A percentile compares a stretch with the other conserved stretches of the same genome.
These are phyloP conservation scores for Boletus fagicola DNA, from an alignment of 768 basidiomycete species.

Conservation along the genomic window DNA sequence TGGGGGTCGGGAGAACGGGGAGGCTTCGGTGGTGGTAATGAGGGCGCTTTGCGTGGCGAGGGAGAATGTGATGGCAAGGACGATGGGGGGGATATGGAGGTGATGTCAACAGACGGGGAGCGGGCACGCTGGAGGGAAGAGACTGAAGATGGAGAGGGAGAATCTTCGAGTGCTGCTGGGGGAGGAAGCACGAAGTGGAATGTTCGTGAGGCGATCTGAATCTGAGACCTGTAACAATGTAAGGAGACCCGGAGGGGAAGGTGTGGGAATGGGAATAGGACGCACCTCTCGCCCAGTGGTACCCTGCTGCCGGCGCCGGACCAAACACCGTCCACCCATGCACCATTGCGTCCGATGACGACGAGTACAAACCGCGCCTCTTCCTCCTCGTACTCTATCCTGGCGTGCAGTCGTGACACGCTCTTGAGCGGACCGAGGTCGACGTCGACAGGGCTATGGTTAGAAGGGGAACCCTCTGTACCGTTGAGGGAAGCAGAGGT, in stretches of 20 bases:
- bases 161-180: slow-evolving; percentile 73
- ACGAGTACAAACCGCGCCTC: slow-evolving; percentile 85
- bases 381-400: slow-evolving; percentile 91
- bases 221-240: slow-evolving; percentile 67
- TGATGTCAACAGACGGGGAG: slow-evolving; percentile 81
- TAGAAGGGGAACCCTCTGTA: slow-evolving; percentile 40
- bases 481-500: slow-evolving; percentile 49
- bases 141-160: slow-evolving; percentile 75
- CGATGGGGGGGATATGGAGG: slow-evolving; percentile 78
- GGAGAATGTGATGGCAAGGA: slow-evolving; percentile 77
- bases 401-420: slow-evolving; percentile 94
- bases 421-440: slow-evolving; percentile 97
- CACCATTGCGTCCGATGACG: slow-evolving; percentile 95
- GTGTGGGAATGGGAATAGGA: slow-evolving; percentile 1
- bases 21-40: slow-evolving; percentile 44
- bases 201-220: slow-evolving; percentile 95
- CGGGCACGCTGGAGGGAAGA: slow-evolving; percentile 66
- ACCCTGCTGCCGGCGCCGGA: slow-evolving; percentile 83
- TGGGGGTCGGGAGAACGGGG: slow-evolving; percentile 48
- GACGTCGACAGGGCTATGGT: slow-evolving; percentile 61
- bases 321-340: slow-evolving; percentile 99
- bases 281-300: slow-evolving; percentile 80
- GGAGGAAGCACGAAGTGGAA: slow-evolving; percentile 97
- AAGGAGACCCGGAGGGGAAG: slow-evolving; percentile 1
- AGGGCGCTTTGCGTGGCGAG: slow-evolving; percentile 49